phyloP scores from a whole-genome alignment of 2,329 filamentous ascomycete genomes.

The Exophiala oligosperma region DNA sequence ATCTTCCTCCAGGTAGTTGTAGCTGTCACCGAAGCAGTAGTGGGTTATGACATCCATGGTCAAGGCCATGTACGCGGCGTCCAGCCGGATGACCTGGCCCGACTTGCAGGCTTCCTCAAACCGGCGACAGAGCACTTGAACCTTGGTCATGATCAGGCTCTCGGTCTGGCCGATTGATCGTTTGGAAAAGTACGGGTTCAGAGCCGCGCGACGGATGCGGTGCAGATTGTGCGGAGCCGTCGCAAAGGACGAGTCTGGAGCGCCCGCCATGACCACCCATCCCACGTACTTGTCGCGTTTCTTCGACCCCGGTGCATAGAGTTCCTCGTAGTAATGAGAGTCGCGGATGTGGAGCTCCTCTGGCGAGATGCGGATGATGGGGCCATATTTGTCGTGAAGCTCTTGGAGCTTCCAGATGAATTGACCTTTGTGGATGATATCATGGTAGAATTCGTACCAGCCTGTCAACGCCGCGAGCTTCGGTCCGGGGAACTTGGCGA shows the following conservation, averaged over 20 bases:
- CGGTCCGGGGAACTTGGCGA: slow-evolving; percentile 35
- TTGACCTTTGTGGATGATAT: slow-evolving; percentile 32
- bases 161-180: slow-evolving; percentile 26
- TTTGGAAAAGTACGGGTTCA: slow-evolving; percentile 32
- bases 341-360: slow-evolving; percentile 39
- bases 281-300: slow-evolving; percentile 33
- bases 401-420: slow-evolving; percentile 37
- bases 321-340: slow-evolving; percentile 35
- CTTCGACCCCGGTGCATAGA: slow-evolving; percentile 31
- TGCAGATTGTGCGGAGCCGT: slow-evolving; percentile 30
- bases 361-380: slow-evolving; percentile 38
- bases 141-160: slow-evolving; percentile 28
- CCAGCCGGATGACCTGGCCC: slow-evolving; percentile 9
- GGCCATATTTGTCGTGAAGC: slow-evolving; percentile 39
- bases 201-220: slow-evolving; percentile 27
- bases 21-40: slow-evolving; percentile 22
- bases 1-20: slow-evolving; percentile 14
- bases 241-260: slow-evolving; percentile 21
- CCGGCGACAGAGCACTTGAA: slow-evolving; percentile 27
- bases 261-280: slow-evolving; percentile 20
- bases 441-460: slow-evolving; percentile 35
- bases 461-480: slow-evolving; percentile 33
- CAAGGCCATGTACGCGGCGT: slow-evolving; percentile 39
- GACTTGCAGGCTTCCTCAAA: slow-evolving; percentile 13
- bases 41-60: slow-evolving; percentile 27